These are phyloP conservation scores for Aspergillus sp. DNA, from an alignment of 2,329 filamentous ascomycete genomes.

Conservation along the genomic window DNA sequence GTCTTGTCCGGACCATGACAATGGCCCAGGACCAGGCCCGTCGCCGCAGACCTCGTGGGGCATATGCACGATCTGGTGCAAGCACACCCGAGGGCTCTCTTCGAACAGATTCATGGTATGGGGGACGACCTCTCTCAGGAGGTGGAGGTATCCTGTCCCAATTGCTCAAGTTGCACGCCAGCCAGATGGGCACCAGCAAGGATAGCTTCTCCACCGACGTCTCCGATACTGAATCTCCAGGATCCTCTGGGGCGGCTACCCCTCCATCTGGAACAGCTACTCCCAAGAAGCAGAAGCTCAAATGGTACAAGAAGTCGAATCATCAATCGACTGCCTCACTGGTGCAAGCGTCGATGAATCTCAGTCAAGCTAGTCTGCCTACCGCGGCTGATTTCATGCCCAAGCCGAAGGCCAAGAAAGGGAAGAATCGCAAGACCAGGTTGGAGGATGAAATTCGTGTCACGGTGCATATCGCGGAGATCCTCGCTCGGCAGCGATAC, in stretches of 20 bases:
- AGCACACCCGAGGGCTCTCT: constrained; percentile 24
- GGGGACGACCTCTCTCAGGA: constrained; percentile 20
- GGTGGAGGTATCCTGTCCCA: constrained; percentile 62
- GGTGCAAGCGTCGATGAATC: constrained; percentile 32
- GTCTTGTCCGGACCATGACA: constrained; percentile 33
- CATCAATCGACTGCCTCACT: constrained; percentile 35
- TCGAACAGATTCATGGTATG: constrained; percentile 19
- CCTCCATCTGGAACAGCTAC: constrained; percentile 25
- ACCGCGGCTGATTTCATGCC: constrained; percentile 18
- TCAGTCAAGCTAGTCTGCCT: constrained; percentile 28
- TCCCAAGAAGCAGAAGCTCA: constrained; percentile 34
- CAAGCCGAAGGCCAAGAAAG: constrained; percentile 11
- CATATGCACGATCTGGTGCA: constrained; percentile 29
- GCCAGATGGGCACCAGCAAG: constrained; percentile 34
- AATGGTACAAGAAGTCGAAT: constrained; percentile 39
- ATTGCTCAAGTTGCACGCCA: constrained; percentile 64
- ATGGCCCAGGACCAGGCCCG: constrained; percentile 24
- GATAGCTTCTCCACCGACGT: constrained; percentile 24
- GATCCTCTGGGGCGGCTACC: constrained; percentile 23
- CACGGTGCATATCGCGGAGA: constrained; percentile 60
- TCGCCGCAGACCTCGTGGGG: constrained; percentile 23
- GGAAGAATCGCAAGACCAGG: constrained; percentile 19
- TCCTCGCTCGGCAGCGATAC: constrained; percentile 74
- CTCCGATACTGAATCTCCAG: constrained; percentile 24
- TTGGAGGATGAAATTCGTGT: constrained; percentile 49